Percentiles rank a stretch among this genome's conserved stretches.
Conservation (phyloP, 768 basidiomycete species). For the Trametes sanguinea region DNA sequence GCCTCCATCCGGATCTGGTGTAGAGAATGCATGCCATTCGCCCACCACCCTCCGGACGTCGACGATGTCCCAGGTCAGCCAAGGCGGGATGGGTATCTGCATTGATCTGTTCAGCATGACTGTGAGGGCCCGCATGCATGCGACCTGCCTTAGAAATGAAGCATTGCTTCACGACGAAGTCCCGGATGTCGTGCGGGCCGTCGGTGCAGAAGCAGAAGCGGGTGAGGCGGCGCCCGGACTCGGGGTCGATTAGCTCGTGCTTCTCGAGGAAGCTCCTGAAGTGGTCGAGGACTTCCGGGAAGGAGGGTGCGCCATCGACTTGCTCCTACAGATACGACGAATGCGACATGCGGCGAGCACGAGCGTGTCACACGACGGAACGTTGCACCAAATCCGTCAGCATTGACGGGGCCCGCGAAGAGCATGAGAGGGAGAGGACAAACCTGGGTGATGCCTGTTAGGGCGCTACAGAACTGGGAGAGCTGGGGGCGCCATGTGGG, state of each 20-base stretch:
- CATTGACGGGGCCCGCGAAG: neutral
- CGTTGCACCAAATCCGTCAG: neutral
- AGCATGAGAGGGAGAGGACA: constrained; percentile 30
- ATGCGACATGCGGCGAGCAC: neutral
- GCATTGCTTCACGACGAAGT: constrained; percentile 88
- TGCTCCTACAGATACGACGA: constrained; percentile 57
- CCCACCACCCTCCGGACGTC: constrained; percentile 69
- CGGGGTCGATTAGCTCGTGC: constrained; percentile 67
- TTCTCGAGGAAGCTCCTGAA: constrained; percentile 70
- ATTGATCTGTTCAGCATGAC: constrained; percentile 4
- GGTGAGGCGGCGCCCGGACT: constrained; percentile 54
- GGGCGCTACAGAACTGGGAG: constrained; percentile 77
- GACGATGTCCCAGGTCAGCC: constrained; percentile 72
- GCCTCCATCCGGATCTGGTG: constrained; percentile 1
- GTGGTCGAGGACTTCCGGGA: constrained; percentile 62
- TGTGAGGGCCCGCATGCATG: no score
- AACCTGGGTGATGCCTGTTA: constrained; percentile 95
- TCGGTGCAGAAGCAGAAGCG: constrained; percentile 85
- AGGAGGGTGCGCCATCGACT: constrained; percentile 78
- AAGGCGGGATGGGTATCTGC: constrained; percentile 68
- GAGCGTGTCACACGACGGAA: constrained; percentile 6
- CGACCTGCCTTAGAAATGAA: constrained; percentile 74
- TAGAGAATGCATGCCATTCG: constrained; percentile 37
- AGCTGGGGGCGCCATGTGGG: constrained; percentile 86
- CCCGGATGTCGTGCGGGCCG: constrained; percentile 80